A percentile compares a stretch with the other conserved stretches of the same genome.
phyloP scores from a whole-genome alignment of 2,329 filamentous ascomycete species.

The Calonectria naviculata region DNA sequence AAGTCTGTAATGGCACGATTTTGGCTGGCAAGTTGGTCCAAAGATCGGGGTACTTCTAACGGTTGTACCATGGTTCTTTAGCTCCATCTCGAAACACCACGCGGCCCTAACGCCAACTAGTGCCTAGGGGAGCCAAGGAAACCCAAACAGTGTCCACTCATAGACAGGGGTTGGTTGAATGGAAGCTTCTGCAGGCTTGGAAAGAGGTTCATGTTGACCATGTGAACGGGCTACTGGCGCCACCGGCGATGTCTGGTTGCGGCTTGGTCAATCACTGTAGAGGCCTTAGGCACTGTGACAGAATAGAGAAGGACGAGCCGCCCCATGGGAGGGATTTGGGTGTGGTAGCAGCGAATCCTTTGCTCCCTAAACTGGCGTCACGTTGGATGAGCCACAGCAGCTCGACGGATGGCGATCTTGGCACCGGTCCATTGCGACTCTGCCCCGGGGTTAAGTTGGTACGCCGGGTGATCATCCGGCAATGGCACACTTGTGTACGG shows the following conservation, averaged over 20 bases:
- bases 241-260: constrained; percentile 1
- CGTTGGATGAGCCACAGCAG: constrained; percentile 12
- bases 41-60: constrained; percentile 21
- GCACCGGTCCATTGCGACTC: constrained; percentile 10
- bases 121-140: constrained; percentile 22
- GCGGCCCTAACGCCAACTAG: constrained; percentile 24
- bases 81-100: constrained; percentile 28
- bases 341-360: not conserved
- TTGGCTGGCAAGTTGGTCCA: constrained; percentile 10
- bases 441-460: constrained; percentile 13
- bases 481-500: constrained; percentile 11
- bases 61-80: constrained; percentile 23
- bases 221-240: constrained; percentile 24
- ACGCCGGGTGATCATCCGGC: constrained; percentile 17
- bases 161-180: constrained; percentile 24
- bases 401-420: constrained; percentile 7
- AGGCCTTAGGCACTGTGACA: not conserved
- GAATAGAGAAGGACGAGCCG: not conserved
- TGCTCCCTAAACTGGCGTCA: constrained; percentile 12
- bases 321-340: not conserved
- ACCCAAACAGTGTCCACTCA: constrained; percentile 30
- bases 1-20: not conserved
- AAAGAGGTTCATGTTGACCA: constrained; percentile 21
- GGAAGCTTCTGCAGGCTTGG: constrained; percentile 26
- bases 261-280: not conserved